These are phyloP conservation scores for Petrea volubilis DNA, from an alignment of 257 asterid genomes.

Conservation along the genomic window DNA sequence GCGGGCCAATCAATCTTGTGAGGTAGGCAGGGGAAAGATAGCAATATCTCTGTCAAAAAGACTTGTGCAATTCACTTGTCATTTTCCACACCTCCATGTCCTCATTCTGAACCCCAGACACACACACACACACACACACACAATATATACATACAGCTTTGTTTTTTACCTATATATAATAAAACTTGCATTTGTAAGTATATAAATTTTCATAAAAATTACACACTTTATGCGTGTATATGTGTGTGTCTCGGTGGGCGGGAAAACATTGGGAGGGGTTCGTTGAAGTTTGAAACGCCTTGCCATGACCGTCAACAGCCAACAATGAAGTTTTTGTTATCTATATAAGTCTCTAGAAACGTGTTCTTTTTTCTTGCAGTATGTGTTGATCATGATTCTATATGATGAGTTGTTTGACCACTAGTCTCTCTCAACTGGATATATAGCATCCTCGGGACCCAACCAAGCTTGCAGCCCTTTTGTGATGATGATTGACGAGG, in stretches of 20 bases:
- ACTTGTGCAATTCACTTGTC: constrained; percentile 25
- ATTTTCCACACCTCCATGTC: constrained; percentile 16
- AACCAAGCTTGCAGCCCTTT: neutral
- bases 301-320: constrained; percentile 23
- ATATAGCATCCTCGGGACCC: constrained; percentile 5
- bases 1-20: neutral
- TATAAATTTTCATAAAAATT: neutral
- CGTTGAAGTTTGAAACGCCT: neutral
- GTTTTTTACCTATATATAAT: neutral
- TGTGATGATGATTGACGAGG: constrained; percentile 1
- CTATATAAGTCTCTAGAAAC: neutral
- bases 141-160: neutral
- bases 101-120: neutral
- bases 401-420: constrained; percentile 40
- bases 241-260: neutral
- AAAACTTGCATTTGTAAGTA: too few relatives aligned
- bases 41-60: constrained; percentile 9
- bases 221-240: neutral
- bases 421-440: neutral
- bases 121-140: too few relatives aligned
- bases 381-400: constrained; percentile 10
- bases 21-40: neutral
- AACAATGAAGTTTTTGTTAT: neutral
- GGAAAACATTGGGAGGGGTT: constrained; percentile 5
- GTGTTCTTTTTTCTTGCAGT: neutral